Conservation (phyloP, 129 eudicot genomes). For the Saposhnikovia divaricata region DNA sequence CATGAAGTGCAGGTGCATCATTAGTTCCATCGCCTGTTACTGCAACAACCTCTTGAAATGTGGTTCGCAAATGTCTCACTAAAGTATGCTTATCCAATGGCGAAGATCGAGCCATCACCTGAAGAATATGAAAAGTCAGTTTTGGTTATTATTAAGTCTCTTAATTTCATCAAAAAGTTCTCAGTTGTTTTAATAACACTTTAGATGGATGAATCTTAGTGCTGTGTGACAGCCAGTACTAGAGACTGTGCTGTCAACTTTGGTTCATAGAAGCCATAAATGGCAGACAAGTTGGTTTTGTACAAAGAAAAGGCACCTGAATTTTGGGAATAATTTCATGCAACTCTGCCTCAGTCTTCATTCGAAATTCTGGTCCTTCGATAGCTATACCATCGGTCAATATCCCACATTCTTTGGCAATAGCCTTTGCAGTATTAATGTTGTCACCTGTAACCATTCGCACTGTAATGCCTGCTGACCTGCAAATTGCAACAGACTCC, state of each 20-base stretch:
- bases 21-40: constrained; percentile 98
- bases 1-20: constrained; percentile 99
- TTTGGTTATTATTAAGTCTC: neutral
- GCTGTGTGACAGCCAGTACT: neutral
- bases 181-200: neutral
- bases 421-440: constrained; percentile 86
- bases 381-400: constrained; percentile 84
- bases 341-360: constrained; percentile 65
- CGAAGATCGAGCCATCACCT: constrained; percentile 98
- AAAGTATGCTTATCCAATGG: constrained; percentile 95
- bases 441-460: constrained; percentile 96
- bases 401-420: constrained; percentile 95
- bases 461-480: constrained; percentile 79
- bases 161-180: neutral
- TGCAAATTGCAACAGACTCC: constrained; percentile 90
- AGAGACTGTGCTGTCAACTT: neutral
- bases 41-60: constrained; percentile 82
- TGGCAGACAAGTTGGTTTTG: constrained; percentile 7
- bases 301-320: constrained; percentile 48
- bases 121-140: neutral
- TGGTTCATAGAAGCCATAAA: neutral
- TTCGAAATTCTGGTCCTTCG: constrained; percentile 87
- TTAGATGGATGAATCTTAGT: neutral
- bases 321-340: constrained; percentile 63
- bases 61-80: constrained; percentile 71